Evolutionary conservation across 352 stramenopile species (phyloP).

Genomic region (Phytophthora vignae): DNA sequence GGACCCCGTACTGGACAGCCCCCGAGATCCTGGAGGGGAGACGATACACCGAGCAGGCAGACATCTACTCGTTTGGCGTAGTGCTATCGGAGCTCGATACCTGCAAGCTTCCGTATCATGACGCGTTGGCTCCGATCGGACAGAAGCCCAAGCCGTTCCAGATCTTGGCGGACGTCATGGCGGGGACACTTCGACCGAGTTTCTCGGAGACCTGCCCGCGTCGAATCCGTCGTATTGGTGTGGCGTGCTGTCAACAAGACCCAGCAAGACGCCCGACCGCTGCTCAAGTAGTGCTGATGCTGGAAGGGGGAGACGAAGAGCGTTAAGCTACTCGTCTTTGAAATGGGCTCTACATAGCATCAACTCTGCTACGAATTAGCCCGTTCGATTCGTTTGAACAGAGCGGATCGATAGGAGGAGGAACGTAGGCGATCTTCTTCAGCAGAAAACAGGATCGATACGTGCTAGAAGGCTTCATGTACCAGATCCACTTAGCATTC

Average conservation of each 20-base stretch:
- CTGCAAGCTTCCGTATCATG: constrained; percentile 34
- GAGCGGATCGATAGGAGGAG: too few species aligned
- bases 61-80: constrained; percentile 38
- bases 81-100: constrained; percentile 43
- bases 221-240: background rate
- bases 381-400: too few species aligned
- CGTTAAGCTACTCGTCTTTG: too few species aligned
- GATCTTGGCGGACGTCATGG: constrained; percentile 29
- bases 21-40: constrained; percentile 37
- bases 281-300: background rate
- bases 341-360: too few species aligned
- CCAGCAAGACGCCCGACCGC: background rate
- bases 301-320: background rate
- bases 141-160: constrained; percentile 40
- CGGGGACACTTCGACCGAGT: background rate
- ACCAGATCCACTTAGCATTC: too few species aligned
- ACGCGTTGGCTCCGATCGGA: constrained; percentile 22
- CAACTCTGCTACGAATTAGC: too few species aligned
- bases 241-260: background rate
- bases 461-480: too few species aligned
- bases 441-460: too few species aligned
- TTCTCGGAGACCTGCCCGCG: background rate
- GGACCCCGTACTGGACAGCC: constrained; percentile 36
- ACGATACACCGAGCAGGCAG: constrained; percentile 26
- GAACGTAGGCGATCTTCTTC: too few species aligned